Evolutionary conservation across 169 alveolate species (phyloP).

Genomic region (Blepharisma undulans): DNA sequence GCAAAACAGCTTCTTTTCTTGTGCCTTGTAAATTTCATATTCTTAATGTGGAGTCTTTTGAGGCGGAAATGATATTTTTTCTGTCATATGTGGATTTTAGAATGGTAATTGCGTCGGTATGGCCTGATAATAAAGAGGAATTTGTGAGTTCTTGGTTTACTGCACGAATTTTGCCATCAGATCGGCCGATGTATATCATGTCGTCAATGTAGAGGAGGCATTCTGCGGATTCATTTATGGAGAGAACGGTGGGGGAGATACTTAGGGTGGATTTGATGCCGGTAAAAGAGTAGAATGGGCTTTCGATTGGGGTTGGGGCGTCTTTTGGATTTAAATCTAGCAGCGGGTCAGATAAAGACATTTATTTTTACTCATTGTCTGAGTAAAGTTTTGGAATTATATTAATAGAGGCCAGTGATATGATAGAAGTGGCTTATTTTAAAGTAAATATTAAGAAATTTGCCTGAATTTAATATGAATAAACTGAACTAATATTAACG

Average conservation of each 20-base stretch:
- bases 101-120: background rate
- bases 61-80: background rate
- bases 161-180: background rate
- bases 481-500: no score
- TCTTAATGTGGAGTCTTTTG: background rate
- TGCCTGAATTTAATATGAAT: no score
- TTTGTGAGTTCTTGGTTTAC: background rate
- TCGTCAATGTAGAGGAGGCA: background rate
- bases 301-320: background rate
- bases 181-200: background rate
- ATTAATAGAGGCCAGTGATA: no score
- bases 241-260: background rate
- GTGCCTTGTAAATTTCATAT: constrained; percentile 1
- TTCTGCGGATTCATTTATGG: background rate
- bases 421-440: no score
- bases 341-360: background rate
- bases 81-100: background rate
- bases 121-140: background rate
- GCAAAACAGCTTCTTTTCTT: background rate
- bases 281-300: background rate
- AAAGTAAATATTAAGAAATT: no score
- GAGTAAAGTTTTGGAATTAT: no score
- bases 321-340: background rate
- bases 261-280: background rate
- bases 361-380: background rate